These are phyloP conservation scores for Vitis cinerea DNA, from an alignment of 164 flowering plant genomes.

Conservation along the genomic window DNA sequence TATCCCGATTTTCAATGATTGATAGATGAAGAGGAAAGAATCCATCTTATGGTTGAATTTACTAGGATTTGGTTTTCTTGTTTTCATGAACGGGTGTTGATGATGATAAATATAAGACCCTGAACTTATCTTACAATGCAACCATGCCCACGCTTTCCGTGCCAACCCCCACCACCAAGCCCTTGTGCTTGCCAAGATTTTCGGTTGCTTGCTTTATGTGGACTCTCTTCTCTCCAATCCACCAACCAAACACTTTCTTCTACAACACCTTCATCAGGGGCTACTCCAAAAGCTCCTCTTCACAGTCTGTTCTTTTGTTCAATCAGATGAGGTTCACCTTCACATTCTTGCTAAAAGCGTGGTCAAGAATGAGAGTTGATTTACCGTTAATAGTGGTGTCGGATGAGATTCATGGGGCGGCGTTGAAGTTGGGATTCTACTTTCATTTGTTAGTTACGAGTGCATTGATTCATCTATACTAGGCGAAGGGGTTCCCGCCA, in stretches of 20 bases:
- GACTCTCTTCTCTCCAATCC: constrained; percentile 30
- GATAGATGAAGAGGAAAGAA: too few species aligned
- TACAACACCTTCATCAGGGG: constrained; percentile 31
- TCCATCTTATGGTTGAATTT: too few species aligned
- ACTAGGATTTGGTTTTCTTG: too few species aligned
- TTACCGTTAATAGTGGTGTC: not conserved
- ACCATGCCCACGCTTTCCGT: constrained; percentile 24
- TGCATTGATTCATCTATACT: constrained; percentile 26
- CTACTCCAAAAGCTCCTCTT: constrained; percentile 21
- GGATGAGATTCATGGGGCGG: constrained; percentile 27
- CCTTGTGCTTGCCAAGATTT: constrained; percentile 21
- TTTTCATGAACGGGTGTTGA: too few species aligned
- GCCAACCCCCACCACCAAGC: constrained; percentile 13
- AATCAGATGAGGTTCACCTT: constrained; percentile 22
- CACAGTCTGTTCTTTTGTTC: constrained; percentile 10
- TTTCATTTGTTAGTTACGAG: constrained; percentile 20
- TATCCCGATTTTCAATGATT: too few species aligned
- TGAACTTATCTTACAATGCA: not conserved
- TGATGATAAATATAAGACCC: too few species aligned
- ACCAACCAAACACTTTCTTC: constrained; percentile 23
- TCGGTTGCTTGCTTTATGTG: constrained; percentile 31
- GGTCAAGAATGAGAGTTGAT: constrained; percentile 19
- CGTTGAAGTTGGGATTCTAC: constrained; percentile 19
- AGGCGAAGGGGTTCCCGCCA: constrained; percentile 16
- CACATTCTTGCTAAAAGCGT: constrained; percentile 19